phyloP scores from a whole-genome alignment of 2,329 filamentous ascomycete species.

The Chaetothyriales sp. region DNA sequence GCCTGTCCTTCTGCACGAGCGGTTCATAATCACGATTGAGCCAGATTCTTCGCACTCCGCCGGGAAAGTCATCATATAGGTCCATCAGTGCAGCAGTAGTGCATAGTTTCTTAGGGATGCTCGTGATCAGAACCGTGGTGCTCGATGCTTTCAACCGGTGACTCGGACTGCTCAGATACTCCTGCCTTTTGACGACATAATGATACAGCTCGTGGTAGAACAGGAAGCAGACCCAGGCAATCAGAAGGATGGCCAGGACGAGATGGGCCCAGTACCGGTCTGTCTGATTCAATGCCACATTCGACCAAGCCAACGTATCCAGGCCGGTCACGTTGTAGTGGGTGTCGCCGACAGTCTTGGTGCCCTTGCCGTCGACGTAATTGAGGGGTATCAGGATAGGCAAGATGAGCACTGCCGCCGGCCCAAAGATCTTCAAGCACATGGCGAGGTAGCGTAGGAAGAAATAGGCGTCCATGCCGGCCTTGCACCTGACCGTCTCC shows the following conservation, averaged over 20 bases:
- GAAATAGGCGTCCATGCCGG: conserved; percentile 20
- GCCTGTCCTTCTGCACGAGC: conserved; percentile 18
- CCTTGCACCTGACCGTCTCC: conserved; percentile 8
- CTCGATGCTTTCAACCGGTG: conserved; percentile 20
- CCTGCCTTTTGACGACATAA: conserved; percentile 19
- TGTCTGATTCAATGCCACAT: conserved; percentile 18
- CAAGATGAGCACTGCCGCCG: conserved; percentile 18
- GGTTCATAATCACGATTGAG: conserved; percentile 20
- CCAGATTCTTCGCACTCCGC: conserved; percentile 20
- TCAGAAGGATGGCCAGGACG: conserved; percentile 17
- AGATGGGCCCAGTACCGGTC: conserved; percentile 22
- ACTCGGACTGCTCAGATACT: conserved; percentile 18
- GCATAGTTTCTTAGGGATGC: conserved; percentile 20
- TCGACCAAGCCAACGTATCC: conserved; percentile 21
- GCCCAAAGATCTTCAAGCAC: conserved; percentile 20
- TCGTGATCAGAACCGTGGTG: conserved; percentile 21
- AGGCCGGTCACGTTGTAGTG: conserved; percentile 20
- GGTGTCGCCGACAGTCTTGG: conserved; percentile 10
- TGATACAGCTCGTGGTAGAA: conserved; percentile 20
- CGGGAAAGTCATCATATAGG: conserved; percentile 20
- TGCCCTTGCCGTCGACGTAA: conserved; percentile 16
- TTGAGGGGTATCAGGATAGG: conserved; percentile 21
- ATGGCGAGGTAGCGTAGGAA: conserved; percentile 18
- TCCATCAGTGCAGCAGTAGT: conserved; percentile 18
- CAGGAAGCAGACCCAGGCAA: conserved; percentile 20